These are phyloP conservation scores for Lenzites betulinus DNA, from an alignment of 768 basidiomycete genomes.

Conservation along the genomic window DNA sequence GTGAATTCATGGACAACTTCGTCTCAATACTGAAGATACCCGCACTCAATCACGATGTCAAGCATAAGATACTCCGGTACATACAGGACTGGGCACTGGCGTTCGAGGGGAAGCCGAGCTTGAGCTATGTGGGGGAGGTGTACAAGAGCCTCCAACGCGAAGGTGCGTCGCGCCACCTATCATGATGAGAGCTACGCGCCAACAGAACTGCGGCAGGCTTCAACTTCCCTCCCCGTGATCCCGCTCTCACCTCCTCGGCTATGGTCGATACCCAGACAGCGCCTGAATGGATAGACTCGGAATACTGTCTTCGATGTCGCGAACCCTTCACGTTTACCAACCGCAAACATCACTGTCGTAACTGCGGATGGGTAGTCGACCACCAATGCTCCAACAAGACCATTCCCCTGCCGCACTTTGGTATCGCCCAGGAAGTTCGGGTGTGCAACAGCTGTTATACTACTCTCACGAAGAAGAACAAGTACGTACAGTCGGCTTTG, in stretches of 20 bases:
- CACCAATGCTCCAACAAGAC: slow-evolving; percentile 87
- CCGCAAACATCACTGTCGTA: slow-evolving; percentile 97
- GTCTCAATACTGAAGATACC: slow-evolving; percentile 85
- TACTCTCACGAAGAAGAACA: slow-evolving; percentile 73
- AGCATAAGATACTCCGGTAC: slow-evolving; percentile 70
- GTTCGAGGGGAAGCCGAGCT: slow-evolving; percentile 76
- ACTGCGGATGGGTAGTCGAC: slow-evolving; percentile 97
- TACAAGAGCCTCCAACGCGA: slow-evolving; percentile 77
- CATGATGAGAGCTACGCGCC: not conserved
- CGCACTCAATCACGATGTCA: slow-evolving; percentile 77
- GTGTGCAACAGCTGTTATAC: slow-evolving; percentile 90
- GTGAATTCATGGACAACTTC: slow-evolving; percentile 93
- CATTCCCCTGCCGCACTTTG: slow-evolving; percentile 88
- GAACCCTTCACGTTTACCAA: slow-evolving; percentile 93
- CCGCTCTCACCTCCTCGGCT: slow-evolving; percentile 65
- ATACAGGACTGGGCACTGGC: slow-evolving; percentile 95
- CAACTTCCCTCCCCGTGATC: slow-evolving; percentile 82
- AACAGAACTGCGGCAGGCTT: slow-evolving; percentile 52
- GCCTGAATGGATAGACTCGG: slow-evolving; percentile 97
- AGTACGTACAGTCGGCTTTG: slow-evolving; percentile 42
- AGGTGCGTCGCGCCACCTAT: slow-evolving; percentile 49
- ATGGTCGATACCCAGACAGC: slow-evolving; percentile 92
- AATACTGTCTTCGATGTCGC: slow-evolving; percentile 91
- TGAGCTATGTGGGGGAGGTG: slow-evolving; percentile 76
- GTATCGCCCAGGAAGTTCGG: slow-evolving; percentile 88